These are phyloP conservation scores for Myochromella boudieri DNA, from an alignment of 768 basidiomycete genomes.

Conservation along the genomic window DNA sequence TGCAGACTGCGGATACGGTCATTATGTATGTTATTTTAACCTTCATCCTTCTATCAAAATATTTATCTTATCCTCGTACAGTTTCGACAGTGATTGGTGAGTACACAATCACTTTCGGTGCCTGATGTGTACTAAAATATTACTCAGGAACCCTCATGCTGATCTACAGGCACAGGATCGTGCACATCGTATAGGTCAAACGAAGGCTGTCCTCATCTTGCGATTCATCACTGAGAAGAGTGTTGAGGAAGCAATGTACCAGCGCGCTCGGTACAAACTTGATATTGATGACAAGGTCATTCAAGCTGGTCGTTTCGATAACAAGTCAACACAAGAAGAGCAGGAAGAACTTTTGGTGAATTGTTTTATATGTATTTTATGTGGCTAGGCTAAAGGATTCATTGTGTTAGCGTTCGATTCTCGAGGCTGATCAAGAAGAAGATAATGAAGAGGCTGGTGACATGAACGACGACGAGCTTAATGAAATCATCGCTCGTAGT, in stretches of 20 bases:
- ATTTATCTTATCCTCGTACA: slow-evolving; percentile 25
- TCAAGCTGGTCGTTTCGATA: slow-evolving; percentile 98
- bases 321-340: slow-evolving; percentile 97
- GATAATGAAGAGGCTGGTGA: slow-evolving; percentile 89
- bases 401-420: slow-evolving; percentile 70
- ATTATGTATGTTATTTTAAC: slow-evolving; percentile 66
- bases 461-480: slow-evolving; percentile 94
- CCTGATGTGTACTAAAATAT: not conserved
- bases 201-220: slow-evolving; percentile 94
- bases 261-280: slow-evolving; percentile 91
- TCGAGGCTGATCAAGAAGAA: slow-evolving; percentile 88
- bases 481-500: slow-evolving; percentile 84
- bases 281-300: slow-evolving; percentile 99
- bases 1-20: slow-evolving; percentile 96
- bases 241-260: slow-evolving; percentile 97
- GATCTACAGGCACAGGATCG: slow-evolving; percentile 99
- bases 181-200: slow-evolving; percentile 99
- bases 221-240: slow-evolving; percentile 98
- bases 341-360: slow-evolving; percentile 92
- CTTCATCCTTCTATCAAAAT: not conserved
- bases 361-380: slow-evolving; percentile 10
- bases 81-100: slow-evolving; percentile 79
- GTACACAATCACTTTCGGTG: slow-evolving; percentile 4
- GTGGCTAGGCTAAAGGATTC: not conserved
- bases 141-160: slow-evolving; percentile 89